These are phyloP conservation scores for Pseudozyma pruni DNA, from an alignment of 1,284 basidiomycete species.

Conservation along the genomic window DNA sequence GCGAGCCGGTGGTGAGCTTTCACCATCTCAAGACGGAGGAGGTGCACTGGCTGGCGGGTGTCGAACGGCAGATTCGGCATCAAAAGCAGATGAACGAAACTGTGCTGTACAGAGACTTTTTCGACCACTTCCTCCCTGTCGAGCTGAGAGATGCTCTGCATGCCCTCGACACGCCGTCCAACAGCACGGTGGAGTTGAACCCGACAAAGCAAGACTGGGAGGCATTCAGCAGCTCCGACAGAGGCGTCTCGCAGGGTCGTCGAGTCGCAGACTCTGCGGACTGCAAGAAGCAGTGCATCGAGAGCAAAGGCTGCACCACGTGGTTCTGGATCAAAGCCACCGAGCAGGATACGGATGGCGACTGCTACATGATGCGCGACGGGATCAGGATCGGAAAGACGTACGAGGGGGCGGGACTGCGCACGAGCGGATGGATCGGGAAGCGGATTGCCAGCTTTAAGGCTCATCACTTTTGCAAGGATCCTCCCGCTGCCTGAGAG, in stretches of 20 bases:
- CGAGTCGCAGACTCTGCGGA: not conserved
- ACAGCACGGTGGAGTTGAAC: conserved; percentile 11
- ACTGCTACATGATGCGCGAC: conserved; percentile 28
- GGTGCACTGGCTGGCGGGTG: not conserved
- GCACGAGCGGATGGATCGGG: conserved; percentile 36
- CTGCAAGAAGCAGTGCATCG: conserved; percentile 17
- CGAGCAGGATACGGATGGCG: conserved; percentile 6
- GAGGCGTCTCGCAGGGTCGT: conserved; percentile 2
- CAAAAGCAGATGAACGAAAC: conserved; percentile 5
- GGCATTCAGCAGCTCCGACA: conserved; percentile 14
- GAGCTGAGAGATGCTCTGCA: conserved; percentile 4
- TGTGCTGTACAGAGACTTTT: conserved; percentile 24
- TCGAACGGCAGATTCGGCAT: conserved; percentile 14
- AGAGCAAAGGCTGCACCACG: conserved; percentile 17
- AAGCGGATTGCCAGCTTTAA: conserved; percentile 16
- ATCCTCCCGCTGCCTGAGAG: conserved; percentile 12
- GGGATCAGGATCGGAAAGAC: conserved; percentile 21
- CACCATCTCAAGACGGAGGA: conserved; percentile 30
- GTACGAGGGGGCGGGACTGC: conserved; percentile 14
- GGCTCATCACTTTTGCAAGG: conserved; percentile 16
- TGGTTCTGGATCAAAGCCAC: conserved; percentile 37
- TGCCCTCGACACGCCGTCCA: not conserved
- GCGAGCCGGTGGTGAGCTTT: conserved; percentile 26
- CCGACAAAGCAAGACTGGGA: conserved; percentile 23
- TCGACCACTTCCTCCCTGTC: conserved; percentile 16